A percentile compares a stretch with the other conserved stretches of the same genome.
Evolutionary conservation across 192 early-diverging fungal species (phyloP).

Genomic region (Physocladia obscura): DNA sequence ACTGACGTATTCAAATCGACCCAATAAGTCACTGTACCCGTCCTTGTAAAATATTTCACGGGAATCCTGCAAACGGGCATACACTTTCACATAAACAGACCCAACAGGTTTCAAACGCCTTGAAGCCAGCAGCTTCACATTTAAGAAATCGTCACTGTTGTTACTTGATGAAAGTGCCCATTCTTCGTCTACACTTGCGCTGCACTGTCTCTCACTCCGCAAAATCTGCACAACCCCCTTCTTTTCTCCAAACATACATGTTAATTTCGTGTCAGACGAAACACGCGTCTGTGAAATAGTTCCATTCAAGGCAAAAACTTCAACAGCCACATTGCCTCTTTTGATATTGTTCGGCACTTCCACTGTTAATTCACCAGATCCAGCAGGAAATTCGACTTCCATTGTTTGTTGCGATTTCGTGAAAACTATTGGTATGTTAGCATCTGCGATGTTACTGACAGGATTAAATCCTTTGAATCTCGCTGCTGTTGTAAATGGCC

Average conservation of each 20-base stretch:
- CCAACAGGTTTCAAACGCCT: conserved; percentile 7
- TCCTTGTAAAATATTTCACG: conserved; percentile 26
- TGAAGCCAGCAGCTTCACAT: conserved; percentile 4
- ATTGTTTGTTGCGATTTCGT: conserved; percentile 13
- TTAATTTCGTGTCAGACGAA: conserved; percentile 8
- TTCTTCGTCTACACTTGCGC: neutral
- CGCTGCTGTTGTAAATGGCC: conserved; percentile 4
- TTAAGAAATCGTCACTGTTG: neutral
- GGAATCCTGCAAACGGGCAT: conserved; percentile 4
- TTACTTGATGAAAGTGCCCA: neutral
- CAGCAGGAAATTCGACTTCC: conserved; percentile 8
- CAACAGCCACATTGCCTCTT: conserved; percentile 17
- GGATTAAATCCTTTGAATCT: neutral
- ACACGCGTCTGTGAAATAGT: conserved; percentile 11
- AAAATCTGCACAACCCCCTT: conserved; percentile 23
- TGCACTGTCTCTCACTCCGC: neutral
- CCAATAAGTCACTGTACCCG: conserved; percentile 21
- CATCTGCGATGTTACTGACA: neutral
- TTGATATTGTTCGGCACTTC: neutral
- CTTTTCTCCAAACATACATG: neutral
- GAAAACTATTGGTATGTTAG: neutral
- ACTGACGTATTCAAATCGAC: conserved; percentile 28
- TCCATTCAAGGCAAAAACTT: conserved; percentile 14
- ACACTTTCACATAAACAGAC: conserved; percentile 19
- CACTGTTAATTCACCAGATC: conserved; percentile 15